phyloP scores from a whole-genome alignment of 2,329 filamentous ascomycete genomes.

The Pseudocercospora fuligena region DNA sequence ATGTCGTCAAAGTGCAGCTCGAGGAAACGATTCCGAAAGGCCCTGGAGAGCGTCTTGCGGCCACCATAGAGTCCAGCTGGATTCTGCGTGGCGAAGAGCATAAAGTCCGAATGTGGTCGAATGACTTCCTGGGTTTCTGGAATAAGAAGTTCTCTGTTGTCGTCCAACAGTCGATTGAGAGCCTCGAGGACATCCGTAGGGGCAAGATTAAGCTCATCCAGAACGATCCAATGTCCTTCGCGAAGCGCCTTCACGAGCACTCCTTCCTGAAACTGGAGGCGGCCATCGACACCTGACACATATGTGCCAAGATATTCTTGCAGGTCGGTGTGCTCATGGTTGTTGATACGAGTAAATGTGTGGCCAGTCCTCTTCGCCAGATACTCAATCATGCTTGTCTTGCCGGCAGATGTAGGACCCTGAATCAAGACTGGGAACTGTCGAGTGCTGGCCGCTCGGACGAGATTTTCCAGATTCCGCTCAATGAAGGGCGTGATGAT shows the following conservation, averaged over 20 bases:
- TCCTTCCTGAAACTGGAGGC: constrained; percentile 88
- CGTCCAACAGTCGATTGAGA: constrained; percentile 90
- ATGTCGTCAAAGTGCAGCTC: constrained; percentile 99
- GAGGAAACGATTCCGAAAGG: constrained; percentile 94
- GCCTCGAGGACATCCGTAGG: constrained; percentile 97
- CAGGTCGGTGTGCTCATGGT: constrained; percentile 97
- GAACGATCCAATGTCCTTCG: constrained; percentile 95
- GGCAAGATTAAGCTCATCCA: constrained; percentile 95
- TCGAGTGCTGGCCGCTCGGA: constrained; percentile 88
- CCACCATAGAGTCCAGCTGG: constrained; percentile 94
- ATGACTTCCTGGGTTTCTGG: constrained; percentile 96
- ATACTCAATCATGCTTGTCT: constrained; percentile 99
- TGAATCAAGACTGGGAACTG: constrained; percentile 94
- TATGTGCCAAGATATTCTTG: constrained; percentile 98
- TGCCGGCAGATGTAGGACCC: constrained; percentile 94
- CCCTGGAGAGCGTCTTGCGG: constrained; percentile 87
- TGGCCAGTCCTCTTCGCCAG: constrained; percentile 96
- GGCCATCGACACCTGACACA: constrained; percentile 81
- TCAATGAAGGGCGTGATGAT: constrained; percentile 96
- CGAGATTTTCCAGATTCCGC: constrained; percentile 90
- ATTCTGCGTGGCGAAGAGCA: constrained; percentile 98
- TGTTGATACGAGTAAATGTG: constrained; percentile 98
- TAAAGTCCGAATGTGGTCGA: constrained; percentile 90
- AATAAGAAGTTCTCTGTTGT: constrained; percentile 93
- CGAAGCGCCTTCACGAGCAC: constrained; percentile 89